Base-by-base conservation (phyloP, 2,329 filamentous ascomycete genomes). In the Xylaria sp. region DNA sequence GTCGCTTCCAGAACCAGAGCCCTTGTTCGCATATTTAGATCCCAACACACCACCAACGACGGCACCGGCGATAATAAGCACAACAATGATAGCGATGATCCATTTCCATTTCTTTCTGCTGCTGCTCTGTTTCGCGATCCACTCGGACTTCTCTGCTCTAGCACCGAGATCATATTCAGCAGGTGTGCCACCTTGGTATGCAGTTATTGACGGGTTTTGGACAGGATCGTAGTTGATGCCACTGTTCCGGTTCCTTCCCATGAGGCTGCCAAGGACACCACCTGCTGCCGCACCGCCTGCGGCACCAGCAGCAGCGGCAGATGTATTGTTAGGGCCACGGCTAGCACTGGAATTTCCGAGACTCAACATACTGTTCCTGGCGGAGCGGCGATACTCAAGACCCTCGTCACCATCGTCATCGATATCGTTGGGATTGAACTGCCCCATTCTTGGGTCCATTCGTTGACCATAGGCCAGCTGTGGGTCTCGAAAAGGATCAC, bases 351-450 rank as follows among this genome's bases (percentile, higher is more conserved):
- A 80, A 40, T 80, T 78, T 8, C 83, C 82, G 2, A 87, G 77
- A 61, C 85, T 87, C 37, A 89, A 76, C 74, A 89, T 84, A 37
- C 89, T 88, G 67, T 81, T 84, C 63, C 84, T 82, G 74, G 82
- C 70, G 75, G 77, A 71, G 73, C 75, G 77, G 53, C 76, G 78
- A 69, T 85, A 88, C 4, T 85, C 82, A 54, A 95, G 83, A 1
- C 90, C 92, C 74, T 96, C 94, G 71, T 97, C 94, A 28, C 92
- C 92, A 72, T 97, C 94, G 74, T 97, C 94, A 21, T 85, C 86
- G 67, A 97, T 94, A 14, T 89, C 88, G 71, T 91, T 87, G 2
- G 93, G 92, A 73, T 97, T 89, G 62, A 95, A 84, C 1, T 85
- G 79, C 40, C 85, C 84, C 3, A 88, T 77, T 8, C 79, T 75